These are phyloP conservation scores for Cadophora sp. DNA, from an alignment of 2,329 filamentous ascomycete species.

Conservation along the genomic window DNA sequence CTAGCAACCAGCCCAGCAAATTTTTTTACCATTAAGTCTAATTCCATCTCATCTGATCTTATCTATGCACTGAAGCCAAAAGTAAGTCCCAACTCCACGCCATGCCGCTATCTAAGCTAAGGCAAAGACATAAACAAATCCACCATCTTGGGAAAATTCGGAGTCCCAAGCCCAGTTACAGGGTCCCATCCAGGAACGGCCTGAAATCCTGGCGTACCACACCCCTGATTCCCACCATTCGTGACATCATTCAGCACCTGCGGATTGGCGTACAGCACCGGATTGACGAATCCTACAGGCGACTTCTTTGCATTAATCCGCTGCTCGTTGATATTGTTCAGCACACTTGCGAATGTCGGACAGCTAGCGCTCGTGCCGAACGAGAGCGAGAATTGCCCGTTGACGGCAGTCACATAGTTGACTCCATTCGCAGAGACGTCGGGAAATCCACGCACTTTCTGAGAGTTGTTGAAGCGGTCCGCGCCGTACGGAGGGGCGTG, in stretches of 20 bases:
- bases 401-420: constrained; percentile 52
- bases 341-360: constrained; percentile 49
- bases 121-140: constrained; percentile 40
- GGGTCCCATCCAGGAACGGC: constrained; percentile 45
- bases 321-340: constrained; percentile 52
- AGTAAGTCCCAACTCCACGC: not conserved
- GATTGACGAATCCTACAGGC: constrained; percentile 49
- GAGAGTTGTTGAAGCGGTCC: constrained; percentile 54
- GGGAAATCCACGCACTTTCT: constrained; percentile 47
- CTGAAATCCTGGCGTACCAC: constrained; percentile 44
- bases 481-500: constrained; percentile 43
- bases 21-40: not conserved
- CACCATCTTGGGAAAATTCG: constrained; percentile 39
- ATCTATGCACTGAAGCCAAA: not conserved
- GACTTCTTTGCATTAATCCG: constrained; percentile 44
- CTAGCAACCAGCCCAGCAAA: not conserved
- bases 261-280: constrained; percentile 40
- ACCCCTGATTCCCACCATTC: constrained; percentile 43
- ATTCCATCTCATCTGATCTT: not conserved
- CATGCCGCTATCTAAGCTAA: not conserved
- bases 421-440: constrained; percentile 48
- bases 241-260: constrained; percentile 45
- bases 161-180: constrained; percentile 45
- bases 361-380: constrained; percentile 57
- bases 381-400: constrained; percentile 51